phyloP scores from a whole-genome alignment of 805 yeast genomes.

The Ogataea paradorogensis region DNA sequence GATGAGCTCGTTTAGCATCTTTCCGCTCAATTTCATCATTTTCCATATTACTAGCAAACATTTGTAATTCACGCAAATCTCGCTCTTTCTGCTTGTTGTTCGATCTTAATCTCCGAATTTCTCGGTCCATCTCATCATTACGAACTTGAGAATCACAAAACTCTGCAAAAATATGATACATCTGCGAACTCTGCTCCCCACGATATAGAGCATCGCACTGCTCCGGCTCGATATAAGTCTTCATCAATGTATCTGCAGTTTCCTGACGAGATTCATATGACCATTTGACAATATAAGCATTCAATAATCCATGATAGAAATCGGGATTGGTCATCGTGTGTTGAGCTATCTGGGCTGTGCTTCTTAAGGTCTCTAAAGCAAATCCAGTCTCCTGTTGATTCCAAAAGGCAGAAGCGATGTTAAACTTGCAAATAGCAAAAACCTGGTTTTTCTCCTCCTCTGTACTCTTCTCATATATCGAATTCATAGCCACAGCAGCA shows the following conservation, averaged over 20 bases:
- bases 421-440: constrained; percentile 35
- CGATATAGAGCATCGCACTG: constrained; percentile 12
- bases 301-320: constrained; percentile 14
- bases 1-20: constrained; percentile 50
- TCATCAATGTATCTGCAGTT: constrained; percentile 55
- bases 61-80: constrained; percentile 50
- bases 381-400: constrained; percentile 46
- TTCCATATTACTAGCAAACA: constrained; percentile 39
- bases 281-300: constrained; percentile 61
- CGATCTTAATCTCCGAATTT: constrained; percentile 38
- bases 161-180: constrained; percentile 60
- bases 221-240: constrained; percentile 49
- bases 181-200: constrained; percentile 35
- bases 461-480: constrained; percentile 28
- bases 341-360: constrained; percentile 23
- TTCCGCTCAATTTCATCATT: constrained; percentile 46
- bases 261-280: constrained; percentile 67
- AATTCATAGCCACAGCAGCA: constrained; percentile 44
- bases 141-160: constrained; percentile 70
- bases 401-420: constrained; percentile 67
- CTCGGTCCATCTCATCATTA: constrained; percentile 41
- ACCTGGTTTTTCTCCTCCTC: constrained; percentile 13
- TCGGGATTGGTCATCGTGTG: constrained; percentile 2
- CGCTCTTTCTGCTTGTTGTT: constrained; percentile 33
- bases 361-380: constrained; percentile 54